A percentile compares a stretch with the other conserved stretches of the same genome.
Conservation (phyloP, 768 basidiomycete genomes). For the Gautieria morchelliformis region DNA sequence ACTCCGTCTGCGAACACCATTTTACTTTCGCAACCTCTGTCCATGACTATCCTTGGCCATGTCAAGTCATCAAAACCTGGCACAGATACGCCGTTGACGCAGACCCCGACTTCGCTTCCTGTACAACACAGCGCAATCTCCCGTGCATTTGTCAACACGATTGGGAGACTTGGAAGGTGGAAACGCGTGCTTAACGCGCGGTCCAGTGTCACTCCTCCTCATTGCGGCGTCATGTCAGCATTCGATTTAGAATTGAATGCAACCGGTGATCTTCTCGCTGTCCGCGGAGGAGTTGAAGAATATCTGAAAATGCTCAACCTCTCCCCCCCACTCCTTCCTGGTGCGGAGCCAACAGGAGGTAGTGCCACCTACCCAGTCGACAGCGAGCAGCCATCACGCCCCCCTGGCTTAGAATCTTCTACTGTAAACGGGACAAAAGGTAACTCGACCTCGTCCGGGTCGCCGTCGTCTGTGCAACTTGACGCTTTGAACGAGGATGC, state of each 20-base stretch:
- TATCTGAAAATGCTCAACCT: slow-evolving; percentile 51
- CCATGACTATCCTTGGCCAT: slow-evolving; percentile 33
- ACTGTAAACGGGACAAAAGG: background rate
- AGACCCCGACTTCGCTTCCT: slow-evolving; percentile 37
- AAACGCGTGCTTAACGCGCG: slow-evolving; percentile 49
- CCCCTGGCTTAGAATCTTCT: background rate
- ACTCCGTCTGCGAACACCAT: slow-evolving; percentile 49
- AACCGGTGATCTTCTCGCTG: slow-evolving; percentile 50
- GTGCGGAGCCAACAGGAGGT: background rate
- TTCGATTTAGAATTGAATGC: slow-evolving; percentile 60
- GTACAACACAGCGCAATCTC: slow-evolving; percentile 58
- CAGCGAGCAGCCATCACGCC: background rate
- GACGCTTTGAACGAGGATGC: background rate
- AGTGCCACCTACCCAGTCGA: background rate
- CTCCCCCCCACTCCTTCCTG: slow-evolving; percentile 10
- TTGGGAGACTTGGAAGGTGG: slow-evolving; percentile 76
- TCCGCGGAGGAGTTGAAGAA: slow-evolving; percentile 55
- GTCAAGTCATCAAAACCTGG: slow-evolving; percentile 30
- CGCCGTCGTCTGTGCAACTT: background rate
- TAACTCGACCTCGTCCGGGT: background rate
- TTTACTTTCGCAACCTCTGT: slow-evolving; percentile 48
- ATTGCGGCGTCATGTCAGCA: slow-evolving; percentile 44
- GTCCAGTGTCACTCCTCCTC: background rate
- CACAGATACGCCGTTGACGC: slow-evolving; percentile 23
- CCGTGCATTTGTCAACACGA: slow-evolving; percentile 69